A percentile compares a stretch with the other conserved stretches of the same genome.
These are phyloP conservation scores for Ogataea paraovalis DNA, from an alignment of 805 yeast genomes.

Conservation along the genomic window DNA sequence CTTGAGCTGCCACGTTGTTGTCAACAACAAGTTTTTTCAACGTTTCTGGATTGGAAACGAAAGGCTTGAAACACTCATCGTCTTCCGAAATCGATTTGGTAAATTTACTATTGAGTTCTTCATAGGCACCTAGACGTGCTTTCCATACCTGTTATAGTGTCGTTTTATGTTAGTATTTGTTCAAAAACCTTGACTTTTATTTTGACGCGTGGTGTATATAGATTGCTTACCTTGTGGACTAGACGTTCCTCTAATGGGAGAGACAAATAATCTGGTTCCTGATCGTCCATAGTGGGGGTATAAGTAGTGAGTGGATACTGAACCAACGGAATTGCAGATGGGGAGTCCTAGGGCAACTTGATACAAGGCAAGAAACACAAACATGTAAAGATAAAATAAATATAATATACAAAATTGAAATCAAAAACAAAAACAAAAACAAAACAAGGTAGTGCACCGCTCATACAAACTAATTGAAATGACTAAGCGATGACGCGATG, in stretches of 20 bases:
- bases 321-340: not conserved
- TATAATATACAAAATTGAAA: not conserved
- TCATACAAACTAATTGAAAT: not conserved
- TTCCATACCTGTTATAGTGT: slow-evolving; percentile 60
- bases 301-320: not conserved
- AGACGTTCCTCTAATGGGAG: slow-evolving; percentile 66
- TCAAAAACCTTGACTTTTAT: too few relatives aligned
- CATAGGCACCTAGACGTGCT: slow-evolving; percentile 77
- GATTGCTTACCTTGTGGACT: slow-evolving; percentile 50
- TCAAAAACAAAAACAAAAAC: not conserved
- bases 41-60: slow-evolving; percentile 48
- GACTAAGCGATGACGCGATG: not conserved
- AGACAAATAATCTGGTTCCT: slow-evolving; percentile 57
- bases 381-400: not conserved
- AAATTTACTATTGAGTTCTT: slow-evolving; percentile 53
- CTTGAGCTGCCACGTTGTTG: slow-evolving; percentile 88
- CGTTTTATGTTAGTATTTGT: not conserved
- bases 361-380: not conserved
- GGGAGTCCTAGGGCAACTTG: not conserved
- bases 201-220: not conserved
- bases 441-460: not conserved
- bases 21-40: slow-evolving; percentile 65
- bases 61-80: slow-evolving; percentile 52
- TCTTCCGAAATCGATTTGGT: slow-evolving; percentile 48
- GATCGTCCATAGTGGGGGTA: slow-evolving; percentile 21